phyloP scores from a whole-genome alignment of 306 rosid species.

The Heteromeles arbutifolia region DNA sequence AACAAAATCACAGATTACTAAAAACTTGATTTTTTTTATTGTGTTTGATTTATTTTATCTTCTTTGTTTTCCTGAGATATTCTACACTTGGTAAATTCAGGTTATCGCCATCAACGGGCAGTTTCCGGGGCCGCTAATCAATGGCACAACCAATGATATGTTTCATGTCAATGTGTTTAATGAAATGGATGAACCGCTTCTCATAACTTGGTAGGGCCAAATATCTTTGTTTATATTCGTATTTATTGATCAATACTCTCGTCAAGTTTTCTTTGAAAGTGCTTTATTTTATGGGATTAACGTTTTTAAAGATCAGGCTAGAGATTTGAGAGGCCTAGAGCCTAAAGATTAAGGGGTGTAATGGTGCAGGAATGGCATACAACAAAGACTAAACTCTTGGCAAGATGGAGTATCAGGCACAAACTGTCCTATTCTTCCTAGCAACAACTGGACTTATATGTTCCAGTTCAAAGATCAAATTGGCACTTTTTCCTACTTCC shows the following conservation, averaged over 20 bases:
- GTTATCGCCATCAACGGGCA: constrained; percentile 60
- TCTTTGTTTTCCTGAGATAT: neutral
- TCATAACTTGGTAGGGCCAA: constrained; percentile 49
- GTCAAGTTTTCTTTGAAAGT: neutral
- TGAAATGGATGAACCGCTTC: constrained; percentile 45
- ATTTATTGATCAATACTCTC: neutral
- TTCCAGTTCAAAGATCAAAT: constrained; percentile 61
- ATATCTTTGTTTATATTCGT: neutral
- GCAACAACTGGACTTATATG: constrained; percentile 42
- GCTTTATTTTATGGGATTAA: neutral
- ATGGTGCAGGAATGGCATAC: constrained; percentile 57
- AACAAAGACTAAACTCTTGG: constrained; percentile 63
- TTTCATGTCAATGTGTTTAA: constrained; percentile 52
- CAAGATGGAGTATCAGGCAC: constrained; percentile 74
- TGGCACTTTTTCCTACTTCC: constrained; percentile 60
- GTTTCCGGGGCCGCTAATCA: constrained; percentile 76
- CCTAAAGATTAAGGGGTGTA: neutral
- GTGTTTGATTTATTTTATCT: neutral
- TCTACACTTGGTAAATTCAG: constrained; percentile 4
- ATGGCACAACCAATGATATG: constrained; percentile 50
- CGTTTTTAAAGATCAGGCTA: no score
- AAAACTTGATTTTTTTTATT: no score
- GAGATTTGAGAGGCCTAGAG: neutral
- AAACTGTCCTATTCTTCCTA: constrained; percentile 53
- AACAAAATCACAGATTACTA: neutral